Conservation (phyloP, 805 yeast genomes). For the Yamadazyma scolyti region DNA sequence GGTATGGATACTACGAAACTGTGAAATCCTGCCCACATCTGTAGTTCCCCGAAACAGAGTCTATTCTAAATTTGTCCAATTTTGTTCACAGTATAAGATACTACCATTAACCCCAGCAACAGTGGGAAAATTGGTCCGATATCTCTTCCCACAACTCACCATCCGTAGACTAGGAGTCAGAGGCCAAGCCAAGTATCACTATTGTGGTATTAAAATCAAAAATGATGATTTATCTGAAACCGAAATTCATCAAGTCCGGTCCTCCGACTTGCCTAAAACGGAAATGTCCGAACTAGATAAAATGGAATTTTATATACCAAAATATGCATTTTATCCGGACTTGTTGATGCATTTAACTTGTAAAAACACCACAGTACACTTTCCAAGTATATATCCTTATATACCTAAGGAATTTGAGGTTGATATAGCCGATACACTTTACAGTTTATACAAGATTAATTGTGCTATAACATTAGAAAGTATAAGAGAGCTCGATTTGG, state of each 20-base stretch:
- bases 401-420: slow-evolving; percentile 44
- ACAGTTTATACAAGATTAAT: slow-evolving; percentile 59
- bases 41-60: slow-evolving; percentile 42
- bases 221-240: slow-evolving; percentile 5
- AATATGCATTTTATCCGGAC: not conserved
- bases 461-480: slow-evolving; percentile 63
- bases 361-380: slow-evolving; percentile 22
- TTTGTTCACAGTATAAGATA: slow-evolving; percentile 38
- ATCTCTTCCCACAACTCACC: slow-evolving; percentile 61
- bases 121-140: slow-evolving; percentile 69
- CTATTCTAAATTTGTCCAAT: slow-evolving; percentile 38
- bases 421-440: slow-evolving; percentile 60
- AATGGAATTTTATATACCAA: too few species aligned
- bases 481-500: slow-evolving; percentile 63
- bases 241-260: too few species aligned
- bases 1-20: slow-evolving; percentile 72
- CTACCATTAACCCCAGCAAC: slow-evolving; percentile 73
- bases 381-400: slow-evolving; percentile 38
- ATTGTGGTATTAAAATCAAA: slow-evolving; percentile 56
- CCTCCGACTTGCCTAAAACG: too few species aligned
- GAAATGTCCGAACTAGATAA: too few species aligned
- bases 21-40: slow-evolving; percentile 45
- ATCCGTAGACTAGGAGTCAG: slow-evolving; percentile 80
- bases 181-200: slow-evolving; percentile 81
- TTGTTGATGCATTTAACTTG: too few species aligned